phyloP scores from a whole-genome alignment of 371 early-diverging fungal genomes.

The Mucor racemosus region DNA sequence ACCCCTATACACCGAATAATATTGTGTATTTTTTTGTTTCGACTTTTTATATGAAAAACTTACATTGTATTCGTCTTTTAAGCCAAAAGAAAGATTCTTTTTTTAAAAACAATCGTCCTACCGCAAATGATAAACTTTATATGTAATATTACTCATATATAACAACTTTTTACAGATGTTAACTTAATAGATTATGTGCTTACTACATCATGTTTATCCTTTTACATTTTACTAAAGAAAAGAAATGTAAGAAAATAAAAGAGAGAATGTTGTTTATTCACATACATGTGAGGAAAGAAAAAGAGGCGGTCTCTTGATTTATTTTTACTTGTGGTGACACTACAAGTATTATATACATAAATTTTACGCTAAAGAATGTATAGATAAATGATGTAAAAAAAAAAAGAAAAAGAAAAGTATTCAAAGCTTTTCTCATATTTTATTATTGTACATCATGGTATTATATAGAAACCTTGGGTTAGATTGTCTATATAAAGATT shows the following conservation, averaged over 20 bases:
- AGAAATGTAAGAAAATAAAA: neutral
- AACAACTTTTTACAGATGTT: neutral
- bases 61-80: too few species aligned
- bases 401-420: neutral
- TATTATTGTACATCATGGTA: too few species aligned
- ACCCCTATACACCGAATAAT: too few species aligned
- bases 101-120: neutral
- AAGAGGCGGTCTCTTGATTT: slow-evolving; percentile 7
- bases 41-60: too few species aligned
- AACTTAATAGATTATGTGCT: neutral
- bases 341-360: neutral
- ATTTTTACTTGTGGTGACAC: slow-evolving; percentile 10
- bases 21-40: too few species aligned
- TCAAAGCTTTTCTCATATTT: neutral
- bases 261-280: neutral
- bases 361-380: neutral
- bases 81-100: too few species aligned
- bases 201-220: neutral
- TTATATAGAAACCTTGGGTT: too few species aligned
- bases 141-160: neutral
- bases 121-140: neutral
- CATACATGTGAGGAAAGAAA: neutral
- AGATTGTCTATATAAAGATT: too few species aligned
- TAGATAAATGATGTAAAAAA: neutral
- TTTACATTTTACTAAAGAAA: neutral